A percentile compares a stretch with the other conserved stretches of the same genome.
These are phyloP conservation scores for Penicillium alfredii DNA, from an alignment of 495 filamentous ascomycete genomes.

Conservation along the genomic window DNA sequence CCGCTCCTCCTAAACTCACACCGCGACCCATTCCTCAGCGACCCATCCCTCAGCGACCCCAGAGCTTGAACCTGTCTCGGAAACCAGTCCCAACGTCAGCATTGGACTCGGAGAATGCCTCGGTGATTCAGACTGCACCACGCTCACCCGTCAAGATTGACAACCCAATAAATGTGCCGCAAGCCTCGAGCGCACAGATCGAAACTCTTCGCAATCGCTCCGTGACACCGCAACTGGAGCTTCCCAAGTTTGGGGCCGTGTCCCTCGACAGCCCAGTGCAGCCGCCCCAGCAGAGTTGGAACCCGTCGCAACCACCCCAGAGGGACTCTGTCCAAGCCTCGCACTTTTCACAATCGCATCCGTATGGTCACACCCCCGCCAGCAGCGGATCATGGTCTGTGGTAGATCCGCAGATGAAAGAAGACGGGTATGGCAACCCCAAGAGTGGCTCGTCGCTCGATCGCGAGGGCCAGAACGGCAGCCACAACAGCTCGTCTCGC, in stretches of 20 bases:
- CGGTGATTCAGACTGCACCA: conserved; percentile 29
- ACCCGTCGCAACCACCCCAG: conserved; percentile 37
- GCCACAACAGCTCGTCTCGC: conserved; percentile 31
- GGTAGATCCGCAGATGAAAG: conserved; percentile 25
- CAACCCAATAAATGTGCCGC: conserved; percentile 24
- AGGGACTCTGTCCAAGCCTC: conserved; percentile 28
- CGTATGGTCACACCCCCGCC: conserved; percentile 30
- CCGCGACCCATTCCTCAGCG: conserved; percentile 20
- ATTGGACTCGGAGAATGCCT: conserved; percentile 14
- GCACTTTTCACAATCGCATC: conserved; percentile 9
- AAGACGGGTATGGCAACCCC: conserved; percentile 13
- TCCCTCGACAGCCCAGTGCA: conserved; percentile 31
- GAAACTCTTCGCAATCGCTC: conserved; percentile 25
- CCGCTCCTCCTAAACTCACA: no score
- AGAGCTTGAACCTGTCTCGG: conserved; percentile 21
- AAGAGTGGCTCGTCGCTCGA: conserved; percentile 25
- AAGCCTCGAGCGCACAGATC: conserved; percentile 28
- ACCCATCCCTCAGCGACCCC: conserved; percentile 15
- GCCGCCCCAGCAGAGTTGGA: conserved; percentile 36
- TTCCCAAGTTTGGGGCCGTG: conserved; percentile 23
- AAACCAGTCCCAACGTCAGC: conserved; percentile 20
- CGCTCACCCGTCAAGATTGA: conserved; percentile 40
- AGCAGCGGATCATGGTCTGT: conserved; percentile 41
- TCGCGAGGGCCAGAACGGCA: conserved; percentile 15
- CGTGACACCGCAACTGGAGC: conserved; percentile 19